Evolutionary conservation across 345 rosid species (phyloP).

Genomic region (Citrus hindsii): DNA sequence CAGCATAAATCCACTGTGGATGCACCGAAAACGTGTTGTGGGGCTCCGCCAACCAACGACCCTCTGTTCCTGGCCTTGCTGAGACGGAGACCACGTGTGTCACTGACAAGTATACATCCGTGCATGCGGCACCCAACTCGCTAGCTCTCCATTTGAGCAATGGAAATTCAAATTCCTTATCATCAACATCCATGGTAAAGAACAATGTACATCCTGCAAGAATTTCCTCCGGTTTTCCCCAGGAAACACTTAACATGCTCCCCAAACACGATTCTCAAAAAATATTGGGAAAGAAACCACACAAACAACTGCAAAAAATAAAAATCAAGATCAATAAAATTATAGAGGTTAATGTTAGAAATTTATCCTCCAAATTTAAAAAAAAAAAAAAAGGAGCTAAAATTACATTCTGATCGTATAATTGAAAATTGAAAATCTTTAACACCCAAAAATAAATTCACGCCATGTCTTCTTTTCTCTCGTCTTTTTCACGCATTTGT

Average conservation of each 20-base stretch:
- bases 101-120: neutral
- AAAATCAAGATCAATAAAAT: no score
- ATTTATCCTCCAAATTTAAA: no score
- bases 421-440: no score
- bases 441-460: no score
- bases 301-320: no score
- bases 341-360: accelerated
- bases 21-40: neutral
- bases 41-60: neutral
- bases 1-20: neutral
- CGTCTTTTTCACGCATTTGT: no score
- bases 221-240: neutral
- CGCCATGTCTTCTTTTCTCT: no score
- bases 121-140: conserved; percentile 8
- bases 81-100: conserved; percentile 21
- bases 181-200: neutral
- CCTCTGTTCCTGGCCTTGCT: neutral
- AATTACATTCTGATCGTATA: no score
- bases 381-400: no score
- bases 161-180: neutral
- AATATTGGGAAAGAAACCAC: no score
- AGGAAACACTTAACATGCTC: conserved; percentile 2
- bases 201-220: neutral
- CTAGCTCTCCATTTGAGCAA: neutral
- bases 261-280: neutral